Evolutionary conservation across 352 stramenopile genomes (phyloP), one percentile per base, ranked within the genome.

Genomic region (Globisporangium perplexum): DNA sequence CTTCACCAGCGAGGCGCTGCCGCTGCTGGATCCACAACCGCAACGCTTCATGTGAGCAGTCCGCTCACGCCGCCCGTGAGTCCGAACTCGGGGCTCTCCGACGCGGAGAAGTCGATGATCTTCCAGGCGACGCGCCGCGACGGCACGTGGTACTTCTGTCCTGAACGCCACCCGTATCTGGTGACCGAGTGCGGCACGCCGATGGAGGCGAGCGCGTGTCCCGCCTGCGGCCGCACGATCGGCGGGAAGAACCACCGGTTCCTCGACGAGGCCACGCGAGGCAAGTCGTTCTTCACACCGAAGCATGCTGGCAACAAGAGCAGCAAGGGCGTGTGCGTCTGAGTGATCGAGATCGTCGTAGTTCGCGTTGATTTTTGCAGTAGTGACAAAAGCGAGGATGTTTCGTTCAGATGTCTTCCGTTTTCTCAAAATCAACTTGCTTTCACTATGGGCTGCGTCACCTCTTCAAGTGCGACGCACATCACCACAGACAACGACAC

Each of bases 71-170:
- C 43, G 12, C 44, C 44, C 24, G 44, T 26, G 11, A 70, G 62
- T 33, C 57, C 65, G 0, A 47, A 31, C 7, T 70, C 62, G 4
- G 59, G 63, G 15, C 63, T 74, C 14, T 63, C 62, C 7, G 55
- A 60, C 18, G 49, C 46, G 7, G 66, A 74, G 42, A 68, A 69
- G 52, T 23, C 38, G 14, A 74, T 74, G 66, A 59, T 74, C 56
- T 56, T 49, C 31, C 54, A 33, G 4, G 59, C 66, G 4, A 62
- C 49, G 0, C 53, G 30, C 1, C 33, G 50, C 2, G 20, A 50
- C n/a, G 62, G 62, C 18, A 43, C 47, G 20, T 74, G 66, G 66
- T 71, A 69, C 53, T 39, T 60, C 42, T 74, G 66, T 22, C n/a
- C 35, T 1, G 33, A 55, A 26, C 51, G 58, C 36, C 66, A 74